Base-by-base conservation (phyloP, 306 rosid species). In the Lagenaria siceraria region DNA sequence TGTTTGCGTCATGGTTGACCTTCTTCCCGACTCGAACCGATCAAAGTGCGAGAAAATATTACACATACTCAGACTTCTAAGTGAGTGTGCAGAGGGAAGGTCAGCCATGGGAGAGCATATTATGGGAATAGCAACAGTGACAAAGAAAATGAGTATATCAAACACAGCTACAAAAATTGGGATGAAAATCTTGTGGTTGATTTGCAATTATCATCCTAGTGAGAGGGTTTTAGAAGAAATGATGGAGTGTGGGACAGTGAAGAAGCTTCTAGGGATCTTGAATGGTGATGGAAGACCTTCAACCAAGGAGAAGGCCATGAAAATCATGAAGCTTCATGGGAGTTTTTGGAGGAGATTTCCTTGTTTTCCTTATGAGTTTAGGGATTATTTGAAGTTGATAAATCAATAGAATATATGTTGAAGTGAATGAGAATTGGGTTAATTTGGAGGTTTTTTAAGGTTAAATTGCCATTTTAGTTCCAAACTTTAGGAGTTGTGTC, bases 41-140 rank as follows among this genome's bases (percentile, higher is more conserved):
- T 72, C 87, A 2, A 83, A 75, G 63, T 82, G 86, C 58, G 91
- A 87, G 72, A 85, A 61, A 69, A 79, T 82, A 13, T 42, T 87
- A 24, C 53, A 74, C 15, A 31, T 85, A 59, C 49, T 83, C 10
- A 87, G 83, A 72, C 78, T 81, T 8, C 66, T 87, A 0, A 77
- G 87, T 25, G 86, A 83, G 54, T 78, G 87, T 33, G 87, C 91
- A 0, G 91, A 87, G 78, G 91, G 91, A 17, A 78, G 91, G 83
- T 69, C 35, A 53, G 89, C 85, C 1, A 15, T 85, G 74, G 83
- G 73, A 49, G 91, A 87, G 18, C 89, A 85, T 36, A 80, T 81
- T 3, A 75, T 87, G 83, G 86, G 87, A 3, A 78, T 87, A 4
- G 86, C 84, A 1, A 81, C 75, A 1, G 75, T 87, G 51, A 74